Percentiles rank a stretch among this genome's conserved stretches.
Conservation (phyloP, 176 grass and related monocot genomes). For the Pharus latifolius region DNA sequence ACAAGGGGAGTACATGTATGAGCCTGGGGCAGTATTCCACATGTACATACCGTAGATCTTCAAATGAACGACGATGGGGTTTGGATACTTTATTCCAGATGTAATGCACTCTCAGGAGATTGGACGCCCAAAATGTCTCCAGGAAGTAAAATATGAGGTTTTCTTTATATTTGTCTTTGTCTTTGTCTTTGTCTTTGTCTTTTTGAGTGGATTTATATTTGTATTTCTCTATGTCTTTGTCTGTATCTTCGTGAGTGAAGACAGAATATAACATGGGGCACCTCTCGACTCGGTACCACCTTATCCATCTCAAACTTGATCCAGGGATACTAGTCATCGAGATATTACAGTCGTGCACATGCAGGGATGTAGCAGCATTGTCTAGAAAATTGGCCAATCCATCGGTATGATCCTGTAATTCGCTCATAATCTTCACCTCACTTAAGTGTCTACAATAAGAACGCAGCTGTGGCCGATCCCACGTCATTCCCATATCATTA, state of each 20-base stretch:
- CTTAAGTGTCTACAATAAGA: too few relatives aligned
- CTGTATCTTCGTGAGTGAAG: not conserved
- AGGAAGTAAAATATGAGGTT: accelerated
- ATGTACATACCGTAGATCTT: not conserved
- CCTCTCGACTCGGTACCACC: conserved; percentile 1
- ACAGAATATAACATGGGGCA: not conserved
- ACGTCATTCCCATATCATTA: too few relatives aligned
- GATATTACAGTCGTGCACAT: not conserved
- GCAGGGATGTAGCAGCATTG: not conserved
- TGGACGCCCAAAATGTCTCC: not conserved
- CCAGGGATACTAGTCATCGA: not conserved
- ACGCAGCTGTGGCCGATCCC: too few relatives aligned
- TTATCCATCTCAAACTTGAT: not conserved
- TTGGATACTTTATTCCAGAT: accelerated
- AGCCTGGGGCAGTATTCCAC: not conserved
- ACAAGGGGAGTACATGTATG: not conserved
- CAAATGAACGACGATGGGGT: accelerated
- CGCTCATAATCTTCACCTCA: too few relatives aligned
- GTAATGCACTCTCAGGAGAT: not conserved
- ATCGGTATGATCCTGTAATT: not conserved
- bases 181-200: accelerated
- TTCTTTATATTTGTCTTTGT: too few relatives aligned
- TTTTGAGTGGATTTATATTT: too few relatives aligned
- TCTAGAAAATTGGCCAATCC: not conserved
- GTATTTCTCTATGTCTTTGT: accelerated